These are phyloP conservation scores for Gynochthodes officinalis DNA, from an alignment of 257 asterid genomes.

Conservation along the genomic window DNA sequence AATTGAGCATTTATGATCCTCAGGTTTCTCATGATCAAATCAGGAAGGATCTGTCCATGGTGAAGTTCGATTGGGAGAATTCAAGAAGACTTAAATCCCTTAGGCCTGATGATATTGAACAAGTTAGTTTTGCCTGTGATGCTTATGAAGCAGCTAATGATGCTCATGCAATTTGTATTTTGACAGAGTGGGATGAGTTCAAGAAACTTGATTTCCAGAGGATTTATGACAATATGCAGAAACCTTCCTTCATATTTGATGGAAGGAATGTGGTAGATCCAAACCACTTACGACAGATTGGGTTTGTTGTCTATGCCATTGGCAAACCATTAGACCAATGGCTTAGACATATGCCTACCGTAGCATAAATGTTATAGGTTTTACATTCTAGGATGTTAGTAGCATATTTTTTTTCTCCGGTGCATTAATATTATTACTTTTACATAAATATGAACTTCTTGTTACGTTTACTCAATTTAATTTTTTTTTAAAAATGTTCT, in stretches of 20 bases:
- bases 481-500: too few species aligned
- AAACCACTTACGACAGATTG: constrained; percentile 23
- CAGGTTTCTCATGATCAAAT: constrained; percentile 6
- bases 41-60: constrained; percentile 1
- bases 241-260: constrained; percentile 35
- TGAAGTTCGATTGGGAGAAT: constrained; percentile 13
- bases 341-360: constrained; percentile 19
- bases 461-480: not conserved
- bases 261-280: constrained; percentile 25
- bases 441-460: too few species aligned
- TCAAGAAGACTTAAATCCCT: not conserved
- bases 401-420: too few species aligned
- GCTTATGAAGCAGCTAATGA: not conserved
- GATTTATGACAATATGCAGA: constrained; percentile 35
- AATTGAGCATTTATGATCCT: constrained; percentile 7
- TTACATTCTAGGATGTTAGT: too few species aligned
- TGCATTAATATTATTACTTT: too few species aligned
- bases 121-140: not conserved
- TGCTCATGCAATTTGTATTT: not conserved
- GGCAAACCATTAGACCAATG: constrained; percentile 35
- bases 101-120: not conserved
- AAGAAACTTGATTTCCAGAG: constrained; percentile 11
- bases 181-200: constrained; percentile 10
- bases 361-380: not conserved
- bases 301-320: constrained; percentile 32